phyloP scores from a whole-genome alignment of 2,329 filamentous ascomycete genomes.

The Aspergillus vadensis region DNA sequence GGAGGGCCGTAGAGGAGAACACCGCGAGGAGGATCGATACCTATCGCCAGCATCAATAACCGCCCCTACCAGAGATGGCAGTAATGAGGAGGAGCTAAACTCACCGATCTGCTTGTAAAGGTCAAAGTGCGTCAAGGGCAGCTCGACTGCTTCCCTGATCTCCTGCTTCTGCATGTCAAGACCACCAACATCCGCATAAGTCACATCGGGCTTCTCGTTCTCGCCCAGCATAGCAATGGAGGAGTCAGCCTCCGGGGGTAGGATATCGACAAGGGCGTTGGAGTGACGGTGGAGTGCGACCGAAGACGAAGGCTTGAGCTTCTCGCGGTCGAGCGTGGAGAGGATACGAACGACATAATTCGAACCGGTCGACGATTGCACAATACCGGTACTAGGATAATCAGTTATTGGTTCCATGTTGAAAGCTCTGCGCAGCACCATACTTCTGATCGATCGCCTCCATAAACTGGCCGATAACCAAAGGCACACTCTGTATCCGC shows the following conservation, averaged over 20 bases:
- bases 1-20: conserved; percentile 95
- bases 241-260: conserved; percentile 97
- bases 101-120: conserved; percentile 95
- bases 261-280: conserved; percentile 96
- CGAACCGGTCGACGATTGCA: conserved; percentile 95
- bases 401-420: conserved; percentile 13
- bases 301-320: conserved; percentile 95
- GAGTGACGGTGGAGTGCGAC: conserved; percentile 98
- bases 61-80: no score
- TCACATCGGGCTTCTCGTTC: conserved; percentile 97
- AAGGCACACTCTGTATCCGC: conserved; percentile 94
- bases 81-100: no score
- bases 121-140: conserved; percentile 95
- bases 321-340: conserved; percentile 95
- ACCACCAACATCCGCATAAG: conserved; percentile 95
- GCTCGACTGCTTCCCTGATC: conserved; percentile 94
- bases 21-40: conserved; percentile 93
- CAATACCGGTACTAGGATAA: conserved; percentile 79
- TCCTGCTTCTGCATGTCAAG: conserved; percentile 99
- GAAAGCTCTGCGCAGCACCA: conserved; percentile 29
- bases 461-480: conserved; percentile 99
- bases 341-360: conserved; percentile 99
- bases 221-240: conserved; percentile 97
- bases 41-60: conserved; percentile 35
- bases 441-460: conserved; percentile 99